phyloP scores from a whole-genome alignment of 805 yeast genomes.

The Middelhovenomyces tepae region DNA sequence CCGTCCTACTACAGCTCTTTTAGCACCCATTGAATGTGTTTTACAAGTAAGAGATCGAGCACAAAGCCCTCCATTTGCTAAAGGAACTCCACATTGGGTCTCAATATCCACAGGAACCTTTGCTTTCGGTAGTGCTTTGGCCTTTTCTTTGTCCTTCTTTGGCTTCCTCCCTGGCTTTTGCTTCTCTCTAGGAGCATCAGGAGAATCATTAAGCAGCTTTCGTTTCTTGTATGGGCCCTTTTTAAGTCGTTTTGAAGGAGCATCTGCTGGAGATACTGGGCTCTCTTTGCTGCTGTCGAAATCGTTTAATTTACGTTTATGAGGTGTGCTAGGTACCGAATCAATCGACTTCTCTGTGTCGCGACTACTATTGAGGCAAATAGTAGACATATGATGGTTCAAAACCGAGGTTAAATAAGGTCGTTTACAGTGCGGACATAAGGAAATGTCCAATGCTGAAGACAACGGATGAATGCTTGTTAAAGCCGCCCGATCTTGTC shows the following conservation, averaged over 20 bases:
- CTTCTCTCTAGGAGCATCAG: slow-evolving; percentile 1
- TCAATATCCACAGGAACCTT: slow-evolving; percentile 87
- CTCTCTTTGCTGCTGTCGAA: not conserved
- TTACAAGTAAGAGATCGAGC: slow-evolving; percentile 95
- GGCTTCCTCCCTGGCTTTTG: not conserved
- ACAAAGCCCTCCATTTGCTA: slow-evolving; percentile 92
- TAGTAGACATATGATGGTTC: slow-evolving; percentile 15
- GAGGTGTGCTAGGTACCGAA: not conserved
- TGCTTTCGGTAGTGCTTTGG: slow-evolving; percentile 36
- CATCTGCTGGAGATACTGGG: slow-evolving; percentile 1
- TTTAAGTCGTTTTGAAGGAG: not conserved
- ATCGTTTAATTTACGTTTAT: not conserved
- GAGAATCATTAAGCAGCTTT: slow-evolving; percentile 2
- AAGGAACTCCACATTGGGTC: slow-evolving; percentile 89
- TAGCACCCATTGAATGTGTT: slow-evolving; percentile 98
- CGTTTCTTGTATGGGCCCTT: not conserved
- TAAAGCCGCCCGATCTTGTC: slow-evolving; percentile 19
- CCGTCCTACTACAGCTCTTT: slow-evolving; percentile 89
- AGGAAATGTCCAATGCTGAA: slow-evolving; percentile 18
- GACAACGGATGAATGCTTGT: slow-evolving; percentile 19
- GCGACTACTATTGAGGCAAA: slow-evolving; percentile 7
- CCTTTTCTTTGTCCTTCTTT: slow-evolving; percentile 11
- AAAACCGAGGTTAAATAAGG: slow-evolving; percentile 21
- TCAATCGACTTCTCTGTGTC: not conserved
- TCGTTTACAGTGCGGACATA: slow-evolving; percentile 25